Base-by-base conservation (phyloP, 108 stramenopile species). In the Mayamaea pseudoterrestris region DNA sequence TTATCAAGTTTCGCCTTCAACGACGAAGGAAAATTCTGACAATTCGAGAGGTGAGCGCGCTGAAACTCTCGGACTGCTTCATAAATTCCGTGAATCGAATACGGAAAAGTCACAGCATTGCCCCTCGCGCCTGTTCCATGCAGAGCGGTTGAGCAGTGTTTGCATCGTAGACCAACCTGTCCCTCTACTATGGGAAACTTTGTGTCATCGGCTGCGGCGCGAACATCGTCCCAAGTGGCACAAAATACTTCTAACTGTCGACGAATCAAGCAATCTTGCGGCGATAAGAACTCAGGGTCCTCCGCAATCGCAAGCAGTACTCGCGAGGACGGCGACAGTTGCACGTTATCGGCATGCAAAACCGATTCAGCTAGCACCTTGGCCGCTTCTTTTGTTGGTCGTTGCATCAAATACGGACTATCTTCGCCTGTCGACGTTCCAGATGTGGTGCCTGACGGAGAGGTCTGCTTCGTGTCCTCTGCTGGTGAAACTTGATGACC, bases 221-320 rank as follows among this genome's bases (percentile, higher is more conserved):
- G 66, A 24, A 83, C 76, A 43, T 90, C 88, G 8, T 65, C 52
- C 37, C 61, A 47, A 11, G 59, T 76, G 3, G 83, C 78, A 39
- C 63, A 72, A 44, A 90, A 90, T 5, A 90, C 76, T 60, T 90
- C 88, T 29, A 90, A 55, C 51, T 78, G 78, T 31, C 66, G 66
- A 22, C 88, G 66, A 40, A 83, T 67, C 45, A 80, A 85, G 50
- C 75, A 78, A 42, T 90, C 82, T 49, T 65, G 71, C 37, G 84
- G 83, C 6, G 80, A 83, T 12, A 90, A 56, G 83, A 83, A 90
- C 27, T 90, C 76, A 56, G 74, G 83, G 61, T 90, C 88, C 57
- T 90, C 78, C 0, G 80, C 63, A 44, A 90, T 78, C 17, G 83
- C 80, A 3, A 90, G 69, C 27, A 83, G 53, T 12, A 85, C 53